Conservation (phyloP, 2,329 filamentous ascomycete genomes). For the Diaporthe citrichinensis region DNA sequence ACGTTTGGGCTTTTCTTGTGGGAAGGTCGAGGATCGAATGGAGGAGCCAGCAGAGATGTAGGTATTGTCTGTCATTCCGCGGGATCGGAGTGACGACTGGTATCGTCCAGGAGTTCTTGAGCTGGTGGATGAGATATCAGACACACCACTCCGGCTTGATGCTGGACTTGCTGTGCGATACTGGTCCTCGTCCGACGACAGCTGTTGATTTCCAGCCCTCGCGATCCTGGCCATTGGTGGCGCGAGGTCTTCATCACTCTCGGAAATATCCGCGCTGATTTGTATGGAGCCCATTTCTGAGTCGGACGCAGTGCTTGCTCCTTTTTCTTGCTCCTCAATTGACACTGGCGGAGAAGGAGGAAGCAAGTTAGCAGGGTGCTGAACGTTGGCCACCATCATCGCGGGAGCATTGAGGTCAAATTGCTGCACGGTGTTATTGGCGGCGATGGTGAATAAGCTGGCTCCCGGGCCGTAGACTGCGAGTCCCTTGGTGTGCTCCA, state of each 20-base stretch:
- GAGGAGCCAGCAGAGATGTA: constrained; percentile 78
- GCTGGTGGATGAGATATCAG: constrained; percentile 69
- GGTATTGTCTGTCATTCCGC: constrained; percentile 73
- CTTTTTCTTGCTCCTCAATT: constrained; percentile 77
- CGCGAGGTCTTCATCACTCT: constrained; percentile 83
- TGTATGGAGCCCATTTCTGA: constrained; percentile 69
- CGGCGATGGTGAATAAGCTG: constrained; percentile 91
- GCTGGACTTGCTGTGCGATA: constrained; percentile 77
- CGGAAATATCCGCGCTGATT: constrained; percentile 72
- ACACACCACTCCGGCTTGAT: constrained; percentile 74
- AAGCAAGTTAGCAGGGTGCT: constrained; percentile 84
- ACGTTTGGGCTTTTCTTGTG: constrained; percentile 29
- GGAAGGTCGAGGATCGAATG: constrained; percentile 56
- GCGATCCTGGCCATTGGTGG: constrained; percentile 83
- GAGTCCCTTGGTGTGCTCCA: constrained; percentile 84
- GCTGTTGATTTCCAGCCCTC: constrained; percentile 74
- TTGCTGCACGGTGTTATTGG: constrained; percentile 91
- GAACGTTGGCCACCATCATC: constrained; percentile 86
- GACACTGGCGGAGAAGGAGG: constrained; percentile 88
- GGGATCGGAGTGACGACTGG: constrained; percentile 66
- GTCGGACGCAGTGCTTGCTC: constrained; percentile 66
- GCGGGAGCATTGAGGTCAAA: constrained; percentile 91
- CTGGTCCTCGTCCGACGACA: constrained; percentile 72
- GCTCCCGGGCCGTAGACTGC: constrained; percentile 92
- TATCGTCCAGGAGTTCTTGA: constrained; percentile 67